Evolutionary conservation across 1,284 basidiomycete species (phyloP).

Genomic region (Vanrija humicola): DNA sequence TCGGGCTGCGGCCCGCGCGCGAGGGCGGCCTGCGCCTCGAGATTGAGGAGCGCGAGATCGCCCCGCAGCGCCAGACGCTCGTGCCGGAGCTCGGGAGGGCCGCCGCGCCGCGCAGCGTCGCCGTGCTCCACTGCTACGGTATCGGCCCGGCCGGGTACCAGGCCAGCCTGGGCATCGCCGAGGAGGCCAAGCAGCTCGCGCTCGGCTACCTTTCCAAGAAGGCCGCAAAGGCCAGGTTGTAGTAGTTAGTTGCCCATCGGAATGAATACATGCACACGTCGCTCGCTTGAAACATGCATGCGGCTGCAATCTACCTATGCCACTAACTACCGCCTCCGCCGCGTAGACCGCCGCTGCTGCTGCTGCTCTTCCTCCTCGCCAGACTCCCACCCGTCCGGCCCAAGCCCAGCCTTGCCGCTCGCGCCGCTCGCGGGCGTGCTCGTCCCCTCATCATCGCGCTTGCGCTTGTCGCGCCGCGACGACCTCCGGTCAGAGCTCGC

Average conservation of each 20-base stretch:
- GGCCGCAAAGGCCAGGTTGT: slow-evolving; percentile 3
- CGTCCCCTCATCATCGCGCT: not conserved
- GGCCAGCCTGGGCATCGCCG: slow-evolving; percentile 41
- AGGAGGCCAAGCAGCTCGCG: slow-evolving; percentile 40
- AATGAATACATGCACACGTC: no score
- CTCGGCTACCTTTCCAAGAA: slow-evolving; percentile 11
- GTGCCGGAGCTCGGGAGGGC: slow-evolving; percentile 1
- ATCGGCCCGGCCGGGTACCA: slow-evolving; percentile 50
- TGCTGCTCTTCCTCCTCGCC: slow-evolving; percentile 28
- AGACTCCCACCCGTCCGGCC: slow-evolving; percentile 32
- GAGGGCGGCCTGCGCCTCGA: slow-evolving; percentile 67
- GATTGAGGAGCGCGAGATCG: slow-evolving; percentile 53
- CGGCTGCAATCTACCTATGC: no score
- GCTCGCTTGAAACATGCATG: no score
- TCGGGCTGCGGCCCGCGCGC: slow-evolving; percentile 67
- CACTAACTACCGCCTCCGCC: not conserved
- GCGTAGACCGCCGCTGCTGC: slow-evolving; percentile 17
- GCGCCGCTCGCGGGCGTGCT: not conserved
- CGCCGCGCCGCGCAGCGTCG: slow-evolving; percentile 50
- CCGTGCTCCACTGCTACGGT: slow-evolving; percentile 68
- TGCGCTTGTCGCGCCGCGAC: not conserved
- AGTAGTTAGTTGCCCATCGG: not conserved
- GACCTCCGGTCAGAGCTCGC: not conserved
- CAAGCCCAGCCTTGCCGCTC: slow-evolving; percentile 8
- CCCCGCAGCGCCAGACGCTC: slow-evolving; percentile 9